phyloP scores from a whole-genome alignment of 495 filamentous ascomycete genomes.

The Glonium stellatum region DNA sequence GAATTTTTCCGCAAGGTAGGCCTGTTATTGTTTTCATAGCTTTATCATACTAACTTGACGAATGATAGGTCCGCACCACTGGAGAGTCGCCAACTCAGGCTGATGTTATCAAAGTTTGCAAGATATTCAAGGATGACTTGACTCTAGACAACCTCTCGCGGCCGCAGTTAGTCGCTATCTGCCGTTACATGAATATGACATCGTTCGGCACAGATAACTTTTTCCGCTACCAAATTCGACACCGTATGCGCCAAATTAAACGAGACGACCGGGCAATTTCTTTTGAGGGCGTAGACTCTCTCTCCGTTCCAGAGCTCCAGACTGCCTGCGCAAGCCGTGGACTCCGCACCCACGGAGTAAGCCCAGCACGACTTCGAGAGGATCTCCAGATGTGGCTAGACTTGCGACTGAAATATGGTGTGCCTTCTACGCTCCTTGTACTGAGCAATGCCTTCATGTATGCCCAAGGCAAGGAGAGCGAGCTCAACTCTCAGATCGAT shows the following conservation, averaged over 20 bases:
- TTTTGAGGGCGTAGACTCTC: constrained; percentile 87
- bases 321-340: constrained; percentile 84
- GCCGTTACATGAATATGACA: constrained; percentile 96
- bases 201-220: constrained; percentile 94
- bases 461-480: constrained; percentile 76
- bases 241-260: constrained; percentile 99
- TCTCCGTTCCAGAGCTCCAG: constrained; percentile 90
- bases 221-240: constrained; percentile 94
- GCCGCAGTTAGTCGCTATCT: constrained; percentile 94
- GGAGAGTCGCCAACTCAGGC: constrained; percentile 80
- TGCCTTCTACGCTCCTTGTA: constrained; percentile 90
- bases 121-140: constrained; percentile 97
- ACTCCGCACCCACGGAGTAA: constrained; percentile 85
- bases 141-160: constrained; percentile 95
- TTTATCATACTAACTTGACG: not conserved
- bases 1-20: constrained; percentile 92
- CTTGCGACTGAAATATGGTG: constrained; percentile 81
- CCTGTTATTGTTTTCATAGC: not conserved
- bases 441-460: constrained; percentile 98
- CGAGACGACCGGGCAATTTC: constrained; percentile 90
- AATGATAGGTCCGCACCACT: constrained; percentile 55
- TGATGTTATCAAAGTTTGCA: constrained; percentile 98
- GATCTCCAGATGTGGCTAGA: constrained; percentile 95
- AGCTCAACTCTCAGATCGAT: constrained; percentile 86
- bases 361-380: constrained; percentile 77